phyloP scores from a whole-genome alignment of 2,329 filamentous ascomycete genomes.

The Onygenales sp. region DNA sequence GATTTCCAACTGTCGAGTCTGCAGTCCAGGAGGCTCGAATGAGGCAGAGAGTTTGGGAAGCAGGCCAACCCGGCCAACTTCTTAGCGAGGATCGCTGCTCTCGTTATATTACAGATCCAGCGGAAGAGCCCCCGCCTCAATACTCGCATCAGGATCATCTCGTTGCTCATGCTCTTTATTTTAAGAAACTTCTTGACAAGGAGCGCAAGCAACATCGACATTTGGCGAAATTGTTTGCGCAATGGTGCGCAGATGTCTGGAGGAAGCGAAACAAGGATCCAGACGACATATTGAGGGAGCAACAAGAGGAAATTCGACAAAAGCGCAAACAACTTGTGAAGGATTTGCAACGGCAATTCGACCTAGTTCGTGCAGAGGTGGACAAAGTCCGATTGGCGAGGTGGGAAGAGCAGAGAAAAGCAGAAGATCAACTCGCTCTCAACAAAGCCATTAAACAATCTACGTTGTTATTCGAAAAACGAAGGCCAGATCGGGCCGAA shows the following conservation, averaged over 20 bases:
- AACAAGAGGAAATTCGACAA: constrained; percentile 54
- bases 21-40: constrained; percentile 58
- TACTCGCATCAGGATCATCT: constrained; percentile 87
- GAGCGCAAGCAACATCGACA: constrained; percentile 70
- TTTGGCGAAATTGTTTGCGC: constrained; percentile 69
- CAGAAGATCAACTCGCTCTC: constrained; percentile 43
- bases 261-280: constrained; percentile 33
- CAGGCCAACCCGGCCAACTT: constrained; percentile 64
- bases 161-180: constrained; percentile 66
- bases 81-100: constrained; percentile 63
- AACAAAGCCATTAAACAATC: constrained; percentile 45
- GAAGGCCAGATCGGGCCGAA: constrained; percentile 34
- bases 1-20: constrained; percentile 46
- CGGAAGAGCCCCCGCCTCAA: constrained; percentile 64
- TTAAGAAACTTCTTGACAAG: constrained; percentile 66
- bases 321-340: constrained; percentile 64
- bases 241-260: constrained; percentile 34
- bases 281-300: constrained; percentile 75
- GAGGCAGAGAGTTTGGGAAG: constrained; percentile 62
- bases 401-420: constrained; percentile 49
- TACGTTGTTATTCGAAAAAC: constrained; percentile 39
- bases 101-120: constrained; percentile 61
- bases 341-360: constrained; percentile 54
- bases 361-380: constrained; percentile 48
- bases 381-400: constrained; percentile 45